Evolutionary conservation across 129 eudicot genomes (phyloP).

Genomic region (Flaveria sonorensis): DNA sequence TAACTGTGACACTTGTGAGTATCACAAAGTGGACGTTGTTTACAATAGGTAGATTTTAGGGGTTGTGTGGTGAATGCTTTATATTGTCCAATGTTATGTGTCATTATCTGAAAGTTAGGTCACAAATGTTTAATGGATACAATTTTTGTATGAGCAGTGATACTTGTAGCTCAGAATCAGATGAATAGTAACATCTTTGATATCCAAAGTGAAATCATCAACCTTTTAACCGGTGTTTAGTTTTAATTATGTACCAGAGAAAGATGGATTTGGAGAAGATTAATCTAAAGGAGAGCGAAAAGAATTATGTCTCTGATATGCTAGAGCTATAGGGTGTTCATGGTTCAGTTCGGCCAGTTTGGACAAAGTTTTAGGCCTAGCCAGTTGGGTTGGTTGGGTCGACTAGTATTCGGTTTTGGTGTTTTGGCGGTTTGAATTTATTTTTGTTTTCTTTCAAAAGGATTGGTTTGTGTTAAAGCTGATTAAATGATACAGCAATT

Average conservation of each 20-base stretch:
- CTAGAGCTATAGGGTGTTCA: not conserved
- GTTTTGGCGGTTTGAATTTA: not conserved
- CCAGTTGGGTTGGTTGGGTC: not conserved
- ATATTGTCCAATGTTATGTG: not conserved
- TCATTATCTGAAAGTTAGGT: not conserved
- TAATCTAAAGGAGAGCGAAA: no score
- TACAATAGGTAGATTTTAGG: not conserved
- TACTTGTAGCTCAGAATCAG: not conserved
- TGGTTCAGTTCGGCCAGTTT: not conserved
- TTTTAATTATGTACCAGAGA: not conserved
- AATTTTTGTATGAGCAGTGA: not conserved
- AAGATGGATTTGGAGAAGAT: not conserved
- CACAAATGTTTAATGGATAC: not conserved
- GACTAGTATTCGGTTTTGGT: not conserved
- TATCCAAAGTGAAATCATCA: not conserved
- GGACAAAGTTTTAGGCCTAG: not conserved
- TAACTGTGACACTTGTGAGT: no score
- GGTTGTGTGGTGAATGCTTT: no score
- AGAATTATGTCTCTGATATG: not conserved
- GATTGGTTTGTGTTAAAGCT: no score
- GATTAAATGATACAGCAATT: no score
- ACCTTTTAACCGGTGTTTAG: not conserved
- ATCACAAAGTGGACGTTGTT: no score
- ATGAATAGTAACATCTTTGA: not conserved
- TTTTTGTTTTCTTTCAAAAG: not conserved